Conservation (phyloP, 75 land plant genomes). For the Picea glauca region DNA sequence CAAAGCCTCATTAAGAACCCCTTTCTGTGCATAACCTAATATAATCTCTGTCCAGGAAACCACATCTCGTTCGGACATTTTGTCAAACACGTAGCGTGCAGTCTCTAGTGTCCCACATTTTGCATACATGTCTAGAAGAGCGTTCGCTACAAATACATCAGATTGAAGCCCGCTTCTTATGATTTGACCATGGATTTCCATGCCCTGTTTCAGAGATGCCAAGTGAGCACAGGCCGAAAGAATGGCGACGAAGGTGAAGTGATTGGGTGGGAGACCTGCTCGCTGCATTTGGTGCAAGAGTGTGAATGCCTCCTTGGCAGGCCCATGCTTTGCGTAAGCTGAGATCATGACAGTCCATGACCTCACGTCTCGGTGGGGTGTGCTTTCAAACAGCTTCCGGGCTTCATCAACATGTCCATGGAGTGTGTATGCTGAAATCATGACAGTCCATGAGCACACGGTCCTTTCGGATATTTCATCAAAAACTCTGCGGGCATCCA, state of each 20-base stretch:
- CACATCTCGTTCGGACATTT: background rate
- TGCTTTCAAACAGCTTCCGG: constrained; percentile 5
- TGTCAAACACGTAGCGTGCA: constrained; percentile 16
- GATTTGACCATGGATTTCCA: constrained; percentile 11
- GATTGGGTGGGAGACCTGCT: background rate
- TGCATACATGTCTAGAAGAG: constrained; percentile 25
- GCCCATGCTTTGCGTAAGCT: constrained; percentile 1
- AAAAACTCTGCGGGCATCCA: constrained; percentile 10
- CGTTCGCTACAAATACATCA: constrained; percentile 9
- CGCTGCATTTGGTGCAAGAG: constrained; percentile 17
- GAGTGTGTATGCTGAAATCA: constrained; percentile 27
- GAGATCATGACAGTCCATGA: constrained; percentile 15
- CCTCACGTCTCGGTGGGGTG: constrained; percentile 11
- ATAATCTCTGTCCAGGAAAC: constrained; percentile 16
- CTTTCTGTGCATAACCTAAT: constrained; percentile 8
- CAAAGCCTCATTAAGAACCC: constrained; percentile 3
- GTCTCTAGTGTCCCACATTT: constrained; percentile 13
- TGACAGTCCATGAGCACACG: constrained; percentile 36
- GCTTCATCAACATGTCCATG: constrained; percentile 8
- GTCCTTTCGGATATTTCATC: constrained; percentile 10
- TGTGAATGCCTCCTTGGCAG: background rate
- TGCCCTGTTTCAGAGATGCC: constrained; percentile 2
- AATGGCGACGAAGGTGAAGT: constrained; percentile 8
- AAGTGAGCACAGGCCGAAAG: constrained; percentile 1
- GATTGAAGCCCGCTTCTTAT: constrained; percentile 6